These are phyloP conservation scores for Starmera caribaea DNA, from an alignment of 805 yeast species.

Conservation along the genomic window DNA sequence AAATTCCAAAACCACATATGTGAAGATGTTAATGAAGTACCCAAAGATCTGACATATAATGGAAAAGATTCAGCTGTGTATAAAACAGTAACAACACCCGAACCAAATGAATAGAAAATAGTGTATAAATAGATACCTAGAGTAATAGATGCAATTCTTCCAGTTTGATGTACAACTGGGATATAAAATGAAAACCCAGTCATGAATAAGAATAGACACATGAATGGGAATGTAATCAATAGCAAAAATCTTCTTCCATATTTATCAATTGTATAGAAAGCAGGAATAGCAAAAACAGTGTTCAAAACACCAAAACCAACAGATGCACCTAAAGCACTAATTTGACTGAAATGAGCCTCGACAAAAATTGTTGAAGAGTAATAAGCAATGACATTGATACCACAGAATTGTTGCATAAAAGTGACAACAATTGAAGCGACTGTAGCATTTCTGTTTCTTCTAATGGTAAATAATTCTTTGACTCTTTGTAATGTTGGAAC, in stretches of 20 bases:
- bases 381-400: constrained; percentile 81
- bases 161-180: constrained; percentile 28
- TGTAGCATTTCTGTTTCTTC: constrained; percentile 80
- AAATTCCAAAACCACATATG: constrained; percentile 70
- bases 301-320: constrained; percentile 83
- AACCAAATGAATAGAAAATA: constrained; percentile 71
- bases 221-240: constrained; percentile 51
- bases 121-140: constrained; percentile 69
- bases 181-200: constrained; percentile 72
- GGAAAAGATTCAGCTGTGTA: constrained; percentile 83
- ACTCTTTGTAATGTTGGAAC: constrained; percentile 38
- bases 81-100: constrained; percentile 86
- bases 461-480: constrained; percentile 52
- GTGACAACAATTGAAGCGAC: constrained; percentile 74
- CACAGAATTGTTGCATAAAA: constrained; percentile 90
- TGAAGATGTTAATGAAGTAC: constrained; percentile 73
- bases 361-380: constrained; percentile 72
- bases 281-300: constrained; percentile 75
- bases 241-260: constrained; percentile 63
- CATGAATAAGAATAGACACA: constrained; percentile 47
- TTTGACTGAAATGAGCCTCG: constrained; percentile 52
- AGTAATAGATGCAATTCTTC: constrained; percentile 58
- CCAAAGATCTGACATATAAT: constrained; percentile 67
- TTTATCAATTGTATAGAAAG: constrained; percentile 68
- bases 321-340: constrained; percentile 64